A percentile compares a stretch with the other conserved stretches of the same genome.
Conservation (phyloP, 2,329 filamentous ascomycete species). For the Onygena corvina region DNA sequence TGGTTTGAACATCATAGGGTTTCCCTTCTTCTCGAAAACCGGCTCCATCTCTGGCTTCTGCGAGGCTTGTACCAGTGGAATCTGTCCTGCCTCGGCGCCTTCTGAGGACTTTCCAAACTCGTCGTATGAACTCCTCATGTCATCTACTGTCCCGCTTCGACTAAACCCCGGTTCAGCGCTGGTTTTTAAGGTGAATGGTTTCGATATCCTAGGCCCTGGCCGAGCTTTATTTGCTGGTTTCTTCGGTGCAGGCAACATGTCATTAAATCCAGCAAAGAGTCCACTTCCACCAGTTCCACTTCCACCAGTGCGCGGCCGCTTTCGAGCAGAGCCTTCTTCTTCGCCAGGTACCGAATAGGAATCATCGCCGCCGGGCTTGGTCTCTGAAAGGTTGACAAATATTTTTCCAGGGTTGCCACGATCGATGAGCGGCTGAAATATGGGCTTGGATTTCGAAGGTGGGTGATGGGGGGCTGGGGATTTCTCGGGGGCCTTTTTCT, state of each 20-base stretch:
- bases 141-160: constrained; percentile 42
- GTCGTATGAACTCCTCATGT: constrained; percentile 11
- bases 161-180: constrained; percentile 72
- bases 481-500: constrained; percentile 23
- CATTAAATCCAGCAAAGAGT: constrained; percentile 69
- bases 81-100: constrained; percentile 14
- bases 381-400: constrained; percentile 55
- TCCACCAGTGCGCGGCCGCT: constrained; percentile 8
- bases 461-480: constrained; percentile 8
- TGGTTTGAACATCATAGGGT: constrained; percentile 78
- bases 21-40: constrained; percentile 49
- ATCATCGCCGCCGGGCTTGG: constrained; percentile 27
- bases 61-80: constrained; percentile 21
- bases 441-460: constrained; percentile 20
- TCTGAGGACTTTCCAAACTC: not conserved
- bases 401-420: constrained; percentile 72
- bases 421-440: constrained; percentile 68
- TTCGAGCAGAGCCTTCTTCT: constrained; percentile 12
- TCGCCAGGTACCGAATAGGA: constrained; percentile 27
- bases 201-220: constrained; percentile 26
- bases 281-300: constrained; percentile 45
- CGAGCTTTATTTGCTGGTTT: constrained; percentile 10
- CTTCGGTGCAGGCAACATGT: constrained; percentile 77
- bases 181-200: constrained; percentile 65
- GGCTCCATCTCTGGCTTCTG: constrained; percentile 21